Evolutionary conservation across 345 rosid species (phyloP), one percentile per base, ranked within the genome.

Genomic region (Brassica incana): DNA sequence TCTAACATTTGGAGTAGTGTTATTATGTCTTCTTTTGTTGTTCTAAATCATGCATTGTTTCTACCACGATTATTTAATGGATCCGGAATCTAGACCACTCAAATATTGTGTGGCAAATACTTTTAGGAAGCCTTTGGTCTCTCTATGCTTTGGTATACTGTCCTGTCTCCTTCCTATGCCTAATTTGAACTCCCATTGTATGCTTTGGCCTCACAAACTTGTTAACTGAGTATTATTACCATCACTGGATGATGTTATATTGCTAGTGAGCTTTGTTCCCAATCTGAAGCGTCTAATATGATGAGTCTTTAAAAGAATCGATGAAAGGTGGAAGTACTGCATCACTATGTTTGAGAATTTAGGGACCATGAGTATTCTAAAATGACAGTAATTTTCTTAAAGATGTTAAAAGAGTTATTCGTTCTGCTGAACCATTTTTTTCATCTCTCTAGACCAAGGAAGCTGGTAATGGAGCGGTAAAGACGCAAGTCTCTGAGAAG

Each of bases 401-500:
- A 74, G 43, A 16, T 71, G 67, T 15, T 64, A 48, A 52, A 48
- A 63, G 71, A 15, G 15, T 58, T 45, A 15, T 60, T 65, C 14
- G 69, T 70, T 82, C 29, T 64, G 5, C 65, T 80, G 16, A 76
- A 65, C 40, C 35, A n/a, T 75, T 75, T 36, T 2, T 29, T 29
- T 80, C 48, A 56, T 50, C 18, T n/a, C n/a, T n/a, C n/a, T n/a
- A n/a, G n/a, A 71, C 72, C 27, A 69, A 92, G 97, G 88, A 82
- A 84, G 83, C 79, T 82, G 67, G 81, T 76, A 91, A 89, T 83
- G 93, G 95, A 84, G 77, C 86, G 35, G 90, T 88, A 59, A 60
- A 80, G 18, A 83, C 86, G 2, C 87, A 88, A 85, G 82, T 85
- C 73, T 85, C 87, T 48, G 89, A 89, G 77, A 73, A 80, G 67